Conservation (phyloP, 2,329 filamentous ascomycete species). For the Huntiella savannae region DNA sequence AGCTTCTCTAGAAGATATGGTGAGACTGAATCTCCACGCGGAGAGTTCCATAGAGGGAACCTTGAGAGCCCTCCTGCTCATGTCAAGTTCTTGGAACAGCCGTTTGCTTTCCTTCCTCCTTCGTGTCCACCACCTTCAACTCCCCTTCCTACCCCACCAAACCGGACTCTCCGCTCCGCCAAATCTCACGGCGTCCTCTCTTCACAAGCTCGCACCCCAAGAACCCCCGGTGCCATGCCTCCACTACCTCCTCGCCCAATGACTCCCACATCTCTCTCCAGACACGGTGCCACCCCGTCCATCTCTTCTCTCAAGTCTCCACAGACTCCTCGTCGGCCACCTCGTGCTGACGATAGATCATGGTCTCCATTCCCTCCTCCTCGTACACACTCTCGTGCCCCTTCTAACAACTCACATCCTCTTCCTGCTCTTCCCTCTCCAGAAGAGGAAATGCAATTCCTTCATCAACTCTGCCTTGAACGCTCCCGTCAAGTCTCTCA, state of each 20-base stretch:
- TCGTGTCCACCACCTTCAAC: conserved; percentile 4
- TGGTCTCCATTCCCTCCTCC: conserved; percentile 8
- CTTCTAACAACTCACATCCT: background rate
- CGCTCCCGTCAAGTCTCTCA: background rate
- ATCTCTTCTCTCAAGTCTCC: conserved; percentile 6
- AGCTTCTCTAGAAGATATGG: conserved; percentile 7
- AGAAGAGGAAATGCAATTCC: conserved; percentile 7
- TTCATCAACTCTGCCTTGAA: conserved; percentile 10
- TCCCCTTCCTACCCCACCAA: conserved; percentile 1
- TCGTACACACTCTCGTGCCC: background rate
- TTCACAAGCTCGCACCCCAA: background rate
- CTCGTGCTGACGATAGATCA: conserved; percentile 6
- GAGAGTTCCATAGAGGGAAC: background rate
- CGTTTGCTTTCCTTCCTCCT: conserved; percentile 5
- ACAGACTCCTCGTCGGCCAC: conserved; percentile 3
- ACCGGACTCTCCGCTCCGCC: conserved; percentile 6
- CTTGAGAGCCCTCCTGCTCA: background rate
- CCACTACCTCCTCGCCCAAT: conserved; percentile 3
- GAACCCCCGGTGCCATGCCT: background rate
- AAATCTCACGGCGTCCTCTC: conserved; percentile 10
- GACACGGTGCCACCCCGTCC: background rate
- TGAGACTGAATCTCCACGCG: background rate
- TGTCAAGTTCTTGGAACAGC: background rate
- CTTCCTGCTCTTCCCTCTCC: conserved; percentile 2
- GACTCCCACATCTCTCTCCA: conserved; percentile 2